Percentiles rank a stretch among this genome's conserved stretches.
Evolutionary conservation across 176 grass and related monocot genomes (phyloP).

Genomic region (Guadua angustifolia): DNA sequence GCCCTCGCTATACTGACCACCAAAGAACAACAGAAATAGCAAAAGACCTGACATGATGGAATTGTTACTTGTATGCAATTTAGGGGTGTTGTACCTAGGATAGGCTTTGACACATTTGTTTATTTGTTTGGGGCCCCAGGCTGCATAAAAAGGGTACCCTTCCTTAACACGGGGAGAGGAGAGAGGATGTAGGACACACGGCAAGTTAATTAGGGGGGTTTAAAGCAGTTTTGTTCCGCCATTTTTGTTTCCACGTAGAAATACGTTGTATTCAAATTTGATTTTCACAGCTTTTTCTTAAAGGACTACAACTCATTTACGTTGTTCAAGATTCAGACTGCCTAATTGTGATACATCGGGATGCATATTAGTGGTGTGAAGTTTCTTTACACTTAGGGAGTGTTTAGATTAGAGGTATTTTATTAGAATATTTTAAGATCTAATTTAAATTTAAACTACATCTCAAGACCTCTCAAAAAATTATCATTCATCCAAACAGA

Average conservation of each 20-base stretch:
- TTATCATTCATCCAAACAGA: too few relatives aligned
- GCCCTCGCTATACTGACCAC: slow-evolving; percentile 40
- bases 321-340: not conserved
- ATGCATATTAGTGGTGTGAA: not conserved
- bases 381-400: not conserved
- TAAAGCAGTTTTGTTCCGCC: slow-evolving; percentile 30
- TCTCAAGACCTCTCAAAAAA: too few relatives aligned
- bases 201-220: not conserved
- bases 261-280: slow-evolving; percentile 30
- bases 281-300: not conserved
- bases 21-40: not conserved
- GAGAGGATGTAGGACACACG: slow-evolving; percentile 34
- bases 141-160: slow-evolving; percentile 36
- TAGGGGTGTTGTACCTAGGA: slow-evolving; percentile 38
- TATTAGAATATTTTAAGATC: too few relatives aligned
- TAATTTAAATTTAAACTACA: too few relatives aligned
- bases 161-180: slow-evolving; percentile 37
- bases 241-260: slow-evolving; percentile 30
- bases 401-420: too few relatives aligned
- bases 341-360: not conserved
- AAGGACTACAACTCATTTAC: not conserved
- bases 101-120: slow-evolving; percentile 60
- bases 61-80: slow-evolving; percentile 31
- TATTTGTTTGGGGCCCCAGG: slow-evolving; percentile 56
- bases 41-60: slow-evolving; percentile 3